Evolutionary conservation across 768 basidiomycete species (phyloP).

Genomic region (Agaricus blazei): DNA sequence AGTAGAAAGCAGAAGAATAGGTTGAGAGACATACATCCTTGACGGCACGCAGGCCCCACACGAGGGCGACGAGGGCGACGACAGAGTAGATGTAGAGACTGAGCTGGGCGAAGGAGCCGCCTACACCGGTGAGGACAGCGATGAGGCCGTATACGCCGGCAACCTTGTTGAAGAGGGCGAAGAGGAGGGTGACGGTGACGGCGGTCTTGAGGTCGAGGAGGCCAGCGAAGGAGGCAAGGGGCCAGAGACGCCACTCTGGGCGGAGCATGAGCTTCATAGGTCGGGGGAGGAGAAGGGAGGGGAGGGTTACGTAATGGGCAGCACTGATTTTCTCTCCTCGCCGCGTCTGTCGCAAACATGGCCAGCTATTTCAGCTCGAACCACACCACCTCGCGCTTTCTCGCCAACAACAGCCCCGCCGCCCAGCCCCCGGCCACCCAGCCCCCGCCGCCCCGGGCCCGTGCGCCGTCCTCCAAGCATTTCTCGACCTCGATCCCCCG

Average conservation of each 20-base stretch:
- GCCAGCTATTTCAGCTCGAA: slow-evolving; percentile 77
- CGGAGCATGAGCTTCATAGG: slow-evolving; percentile 77
- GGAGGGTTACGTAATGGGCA: background rate
- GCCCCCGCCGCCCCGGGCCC: slow-evolving; percentile 30
- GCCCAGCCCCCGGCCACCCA: slow-evolving; percentile 8
- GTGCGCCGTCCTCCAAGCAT: slow-evolving; percentile 62
- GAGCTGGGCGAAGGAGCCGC: slow-evolving; percentile 90
- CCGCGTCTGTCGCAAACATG: slow-evolving; percentile 14
- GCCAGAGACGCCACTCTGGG: slow-evolving; percentile 80
- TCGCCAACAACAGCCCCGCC: slow-evolving; percentile 40
- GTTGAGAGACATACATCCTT: slow-evolving; percentile 57
- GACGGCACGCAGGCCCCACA: slow-evolving; percentile 86
- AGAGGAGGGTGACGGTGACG: slow-evolving; percentile 81
- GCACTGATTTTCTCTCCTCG: slow-evolving; percentile 10
- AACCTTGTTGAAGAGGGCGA: slow-evolving; percentile 96
- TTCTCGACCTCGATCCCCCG: slow-evolving; percentile 45
- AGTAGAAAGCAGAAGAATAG: slow-evolving; percentile 6
- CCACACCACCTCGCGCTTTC: slow-evolving; percentile 70
- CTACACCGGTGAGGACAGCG: slow-evolving; percentile 83
- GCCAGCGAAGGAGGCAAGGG: slow-evolving; percentile 78
- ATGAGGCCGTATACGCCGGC: slow-evolving; percentile 96
- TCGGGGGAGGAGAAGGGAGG: slow-evolving; percentile 10
- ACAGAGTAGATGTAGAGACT: slow-evolving; percentile 93
- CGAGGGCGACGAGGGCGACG: slow-evolving; percentile 69
- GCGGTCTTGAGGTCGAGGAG: slow-evolving; percentile 93